Evolutionary conservation across 805 yeast genomes (phyloP).

Genomic region (Saturnispora zaruensis): DNA sequence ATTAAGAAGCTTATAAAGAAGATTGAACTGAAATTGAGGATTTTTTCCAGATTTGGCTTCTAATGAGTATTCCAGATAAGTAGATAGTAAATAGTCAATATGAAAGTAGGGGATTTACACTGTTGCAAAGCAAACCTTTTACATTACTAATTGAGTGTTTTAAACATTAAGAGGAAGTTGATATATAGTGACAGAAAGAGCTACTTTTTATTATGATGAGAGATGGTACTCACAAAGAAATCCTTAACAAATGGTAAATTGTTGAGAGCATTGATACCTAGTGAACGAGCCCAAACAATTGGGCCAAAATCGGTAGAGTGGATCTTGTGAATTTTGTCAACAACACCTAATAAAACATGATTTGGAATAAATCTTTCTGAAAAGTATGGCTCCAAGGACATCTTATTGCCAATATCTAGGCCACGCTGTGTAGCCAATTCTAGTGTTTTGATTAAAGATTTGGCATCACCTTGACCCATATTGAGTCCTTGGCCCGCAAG

Average conservation of each 20-base stretch:
- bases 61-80: neutral
- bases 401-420: slow-evolving; percentile 72
- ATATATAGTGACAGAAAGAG: neutral
- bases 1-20: neutral
- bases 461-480: slow-evolving; percentile 94
- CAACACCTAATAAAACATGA: slow-evolving; percentile 74
- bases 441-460: slow-evolving; percentile 55
- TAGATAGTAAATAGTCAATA: too few relatives aligned
- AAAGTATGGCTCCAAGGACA: slow-evolving; percentile 82
- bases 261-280: slow-evolving; percentile 69
- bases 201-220: slow-evolving; percentile 17
- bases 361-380: slow-evolving; percentile 74
- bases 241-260: slow-evolving; percentile 57
- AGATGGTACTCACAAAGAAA: slow-evolving; percentile 47
- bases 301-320: slow-evolving; percentile 70
- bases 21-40: neutral
- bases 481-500: slow-evolving; percentile 96
- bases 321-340: slow-evolving; percentile 85
- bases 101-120: neutral
- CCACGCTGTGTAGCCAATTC: slow-evolving; percentile 71
- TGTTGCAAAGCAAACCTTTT: neutral
- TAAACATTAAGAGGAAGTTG: neutral
- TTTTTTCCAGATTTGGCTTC: neutral
- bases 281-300: slow-evolving; percentile 61
- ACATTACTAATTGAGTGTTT: neutral